Evolutionary conservation across 306 rosid species (phyloP).

Genomic region (Dalbergia oliveri): DNA sequence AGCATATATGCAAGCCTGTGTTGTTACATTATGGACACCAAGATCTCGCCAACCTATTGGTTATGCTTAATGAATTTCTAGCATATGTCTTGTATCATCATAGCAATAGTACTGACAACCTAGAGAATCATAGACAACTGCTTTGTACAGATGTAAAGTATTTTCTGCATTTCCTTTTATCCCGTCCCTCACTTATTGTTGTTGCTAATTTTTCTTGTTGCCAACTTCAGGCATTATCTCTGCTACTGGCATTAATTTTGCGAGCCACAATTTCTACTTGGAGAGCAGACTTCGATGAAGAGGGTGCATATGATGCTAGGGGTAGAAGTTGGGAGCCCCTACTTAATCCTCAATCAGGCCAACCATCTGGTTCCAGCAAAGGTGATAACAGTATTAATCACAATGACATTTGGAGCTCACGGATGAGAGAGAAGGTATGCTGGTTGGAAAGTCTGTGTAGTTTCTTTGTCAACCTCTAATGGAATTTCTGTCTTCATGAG

Average conservation of each 20-base stretch:
- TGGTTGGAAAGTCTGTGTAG: conserved; percentile 37
- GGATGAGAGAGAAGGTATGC: conserved; percentile 88
- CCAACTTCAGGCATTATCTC: conserved; percentile 71
- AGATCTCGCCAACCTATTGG: conserved; percentile 10
- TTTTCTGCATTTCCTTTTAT: conserved; percentile 20
- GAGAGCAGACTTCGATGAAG: conserved; percentile 60
- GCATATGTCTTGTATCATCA: conserved; percentile 8
- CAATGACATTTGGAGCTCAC: conserved; percentile 84
- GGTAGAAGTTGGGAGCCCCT: conserved; percentile 77
- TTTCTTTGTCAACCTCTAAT: conserved; percentile 14
- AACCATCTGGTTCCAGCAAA: conserved; percentile 67
- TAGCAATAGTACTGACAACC: conserved; percentile 19
- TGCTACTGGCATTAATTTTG: conserved; percentile 73
- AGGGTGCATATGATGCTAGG: conserved; percentile 60
- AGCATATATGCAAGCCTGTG: conserved; percentile 10
- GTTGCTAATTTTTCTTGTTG: conserved; percentile 45
- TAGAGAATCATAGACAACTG: conserved; percentile 20
- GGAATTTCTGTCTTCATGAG: conserved; percentile 1
- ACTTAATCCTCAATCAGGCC: conserved; percentile 66
- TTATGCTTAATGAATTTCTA: conserved; percentile 2
- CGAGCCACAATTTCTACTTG: conserved; percentile 74
- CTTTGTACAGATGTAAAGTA: conserved; percentile 23
- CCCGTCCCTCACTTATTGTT: conserved; percentile 18
- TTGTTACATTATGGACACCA: conserved; percentile 19
- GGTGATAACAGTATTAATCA: conserved; percentile 60